Evolutionary conservation across 345 rosid genomes (phyloP), one percentile per base, ranked within the genome.

Genomic region (Lepidium aucheri): DNA sequence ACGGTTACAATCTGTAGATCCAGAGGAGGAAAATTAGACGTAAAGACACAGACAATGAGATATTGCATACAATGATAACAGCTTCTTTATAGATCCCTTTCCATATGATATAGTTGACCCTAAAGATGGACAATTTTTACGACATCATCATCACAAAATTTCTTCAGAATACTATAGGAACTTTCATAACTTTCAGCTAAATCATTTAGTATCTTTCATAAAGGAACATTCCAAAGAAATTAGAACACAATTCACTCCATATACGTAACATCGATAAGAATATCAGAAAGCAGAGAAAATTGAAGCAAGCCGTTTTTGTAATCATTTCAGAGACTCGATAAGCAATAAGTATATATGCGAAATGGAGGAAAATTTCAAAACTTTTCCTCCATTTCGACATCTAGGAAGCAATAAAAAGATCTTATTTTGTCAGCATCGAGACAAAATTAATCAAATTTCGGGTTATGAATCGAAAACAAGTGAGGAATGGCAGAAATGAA

Each of bases 381-480:
- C 6, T 60, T 41, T 10, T 10, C 10, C 7, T 4, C 32, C n/a
- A 13, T 28, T 53, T 16, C 5, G 18, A 49, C 38, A 65, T 53
- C 10, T n/a, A 32, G 10, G 42, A 65, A 65, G 43, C 51, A 53
- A 44, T 26, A 49, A 24, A 63, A 63, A 26, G 13, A 24, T 11
- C 36, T 59, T 41, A 14, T 16, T 78, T 77, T 71, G 74, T 60
- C 55, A 24, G 78, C 49, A 53, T 39, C 73, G 55, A 82, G 49
- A 58, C 63, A 80, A 12, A 42, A 10, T 52, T 35, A 51, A 52
- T 20, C 26, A 4, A 42, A 18, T 1, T 53, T 53, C 13, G 0
- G 20, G 3, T 35, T 36, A 5, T 8, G 41, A 47, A 55, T 47
- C 3, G 9, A 26, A 16, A 35, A 44, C 46, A 57, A 4, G 1